Evolutionary conservation across 495 filamentous ascomycete genomes (phyloP), one percentile per base, ranked within the genome.

Genomic region (Rostrohypoxylon terebratum): DNA sequence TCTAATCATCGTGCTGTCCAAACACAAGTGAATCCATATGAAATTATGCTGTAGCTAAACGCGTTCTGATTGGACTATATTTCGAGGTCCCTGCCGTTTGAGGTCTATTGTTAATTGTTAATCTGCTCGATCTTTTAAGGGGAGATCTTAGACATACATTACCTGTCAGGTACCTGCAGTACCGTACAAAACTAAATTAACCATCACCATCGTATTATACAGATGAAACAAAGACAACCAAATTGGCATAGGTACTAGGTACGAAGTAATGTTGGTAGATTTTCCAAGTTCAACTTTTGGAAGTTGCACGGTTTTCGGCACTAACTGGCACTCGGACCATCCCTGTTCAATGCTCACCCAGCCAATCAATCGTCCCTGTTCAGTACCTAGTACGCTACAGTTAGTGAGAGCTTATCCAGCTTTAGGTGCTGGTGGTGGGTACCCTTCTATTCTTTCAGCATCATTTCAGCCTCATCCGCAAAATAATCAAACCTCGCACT

Each of bases 381-480:
- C n/a, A 20, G 20, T n/a, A 51, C 25, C 47, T 51, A 51, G 18
- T 53, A 10, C 10, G 13, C n/a, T 31, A 28, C 10, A 31, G 42
- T 45, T 1, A 18, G 16, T 45, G 42, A 9, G 25, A 50, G 47
- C 47, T 55, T 55, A 53, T 28, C 28, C 6, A 55, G 33, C 13
- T 28, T 55, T 53, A 20, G 21, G 23, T 51, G 10, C 18, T 66
- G 21, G 8, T 18, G 21, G 11, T 38, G 25, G 51, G 33, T 51
- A 34, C 47, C 14, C 36, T 60, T 34, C 44, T 9, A 25, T 20
- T 47, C 28, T 70, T 59, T 63, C 45, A 33, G 7, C 28, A 16
- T 54, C 20, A 54, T 60, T 54, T 72, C 69, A 72, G 69, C 69
- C 69, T 72, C 69, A 67, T 67, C 63, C 44, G 11, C 20, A 11